A percentile compares a stretch with the other conserved stretches of the same genome.
phyloP scores from a whole-genome alignment of 1,284 basidiomycete species.

The Tetrapyrgos nigripes region DNA sequence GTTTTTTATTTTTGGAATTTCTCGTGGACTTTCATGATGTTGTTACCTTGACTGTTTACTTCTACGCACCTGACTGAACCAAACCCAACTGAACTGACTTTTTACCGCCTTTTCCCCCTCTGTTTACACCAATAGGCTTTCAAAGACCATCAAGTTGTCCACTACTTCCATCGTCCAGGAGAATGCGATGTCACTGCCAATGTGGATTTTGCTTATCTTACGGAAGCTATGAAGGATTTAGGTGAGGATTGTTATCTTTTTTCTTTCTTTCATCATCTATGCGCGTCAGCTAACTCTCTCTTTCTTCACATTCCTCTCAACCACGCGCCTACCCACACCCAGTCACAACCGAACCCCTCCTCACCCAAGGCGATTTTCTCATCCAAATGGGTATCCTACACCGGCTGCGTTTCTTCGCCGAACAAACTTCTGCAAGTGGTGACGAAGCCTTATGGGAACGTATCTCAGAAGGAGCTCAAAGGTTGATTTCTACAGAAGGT shows the following conservation, averaged over 20 bases:
- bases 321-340: too few species aligned
- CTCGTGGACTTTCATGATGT: too few species aligned
- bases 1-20: too few species aligned
- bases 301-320: conserved; percentile 27
- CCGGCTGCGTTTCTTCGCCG: conserved; percentile 61
- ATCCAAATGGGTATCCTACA: conserved; percentile 70
- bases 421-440: conserved; percentile 48
- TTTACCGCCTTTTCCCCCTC: too few species aligned
- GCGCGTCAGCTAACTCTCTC: conserved; percentile 8
- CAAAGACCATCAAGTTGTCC: conserved; percentile 85
- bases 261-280: too few species aligned
- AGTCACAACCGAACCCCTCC: conserved; percentile 64
- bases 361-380: conserved; percentile 77
- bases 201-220: conserved; percentile 92
- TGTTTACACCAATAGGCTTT: too few species aligned
- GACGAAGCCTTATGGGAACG: conserved; percentile 52
- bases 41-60: too few species aligned
- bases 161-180: conserved; percentile 87
- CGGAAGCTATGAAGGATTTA: conserved; percentile 73
- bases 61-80: too few species aligned
- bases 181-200: conserved; percentile 93
- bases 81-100: too few species aligned
- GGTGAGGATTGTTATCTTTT: conserved; percentile 51
- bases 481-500: too few species aligned
- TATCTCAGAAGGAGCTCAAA: conserved; percentile 54